These are phyloP conservation scores for Fusarium proliferatum DNA, from an alignment of 2,329 filamentous ascomycete genomes.

Conservation along the genomic window DNA sequence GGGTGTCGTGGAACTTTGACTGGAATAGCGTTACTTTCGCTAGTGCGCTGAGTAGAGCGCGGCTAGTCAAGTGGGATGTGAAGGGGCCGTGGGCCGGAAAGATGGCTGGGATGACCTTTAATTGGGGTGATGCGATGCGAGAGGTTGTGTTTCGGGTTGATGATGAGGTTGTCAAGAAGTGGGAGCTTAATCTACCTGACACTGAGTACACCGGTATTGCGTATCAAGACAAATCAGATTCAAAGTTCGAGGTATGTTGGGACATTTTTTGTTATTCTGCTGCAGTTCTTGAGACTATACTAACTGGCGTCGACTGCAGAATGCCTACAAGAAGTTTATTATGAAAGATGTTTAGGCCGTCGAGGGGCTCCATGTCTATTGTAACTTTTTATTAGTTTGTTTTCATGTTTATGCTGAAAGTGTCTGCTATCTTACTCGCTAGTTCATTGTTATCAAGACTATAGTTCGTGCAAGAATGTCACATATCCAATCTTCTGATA, in stretches of 20 bases:
- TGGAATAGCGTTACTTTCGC: not conserved
- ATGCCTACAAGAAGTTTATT: not conserved
- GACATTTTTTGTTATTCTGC: too few species aligned
- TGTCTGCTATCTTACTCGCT: rapidly evolving
- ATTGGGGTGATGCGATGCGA: not conserved
- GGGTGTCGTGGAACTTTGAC: not conserved
- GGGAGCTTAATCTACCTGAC: not conserved
- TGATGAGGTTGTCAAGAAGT: not conserved
- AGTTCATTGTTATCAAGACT: rapidly evolving
- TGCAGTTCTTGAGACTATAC: rapidly evolving
- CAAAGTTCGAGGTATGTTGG: not conserved
- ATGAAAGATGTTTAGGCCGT: not conserved
- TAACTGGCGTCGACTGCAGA: rapidly evolving
- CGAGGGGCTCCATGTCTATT: rapidly evolving
- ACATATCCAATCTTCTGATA: rapidly evolving
- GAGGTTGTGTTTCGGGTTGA: not conserved
- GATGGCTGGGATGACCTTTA: not conserved
- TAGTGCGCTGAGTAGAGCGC: not conserved
- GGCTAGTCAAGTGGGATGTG: not conserved
- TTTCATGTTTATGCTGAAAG: not conserved
- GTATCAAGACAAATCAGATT: not conserved
- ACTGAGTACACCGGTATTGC: not conserved
- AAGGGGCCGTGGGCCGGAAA: not conserved
- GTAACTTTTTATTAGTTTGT: rapidly evolving
- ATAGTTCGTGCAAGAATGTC: rapidly evolving